Percentiles rank a stretch among this genome's conserved stretches.
phyloP scores from a whole-genome alignment of 192 early-diverging fungal genomes.

The Entomortierella beljakovae region DNA sequence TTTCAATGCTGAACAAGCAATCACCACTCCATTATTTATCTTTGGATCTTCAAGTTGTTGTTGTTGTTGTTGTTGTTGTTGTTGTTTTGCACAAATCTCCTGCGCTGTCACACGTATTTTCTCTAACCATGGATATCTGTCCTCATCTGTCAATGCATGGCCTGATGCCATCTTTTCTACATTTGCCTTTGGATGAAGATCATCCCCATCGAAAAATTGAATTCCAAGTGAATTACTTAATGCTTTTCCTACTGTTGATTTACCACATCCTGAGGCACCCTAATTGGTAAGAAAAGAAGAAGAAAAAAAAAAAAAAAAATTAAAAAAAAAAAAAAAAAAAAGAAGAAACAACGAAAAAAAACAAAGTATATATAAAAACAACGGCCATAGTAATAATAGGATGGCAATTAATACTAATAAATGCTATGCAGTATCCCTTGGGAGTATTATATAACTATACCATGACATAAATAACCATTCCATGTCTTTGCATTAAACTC shows the following conservation, averaged over 20 bases:
- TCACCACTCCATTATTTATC: slow-evolving; percentile 64
- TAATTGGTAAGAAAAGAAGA: background rate
- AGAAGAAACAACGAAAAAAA: too few relatives aligned
- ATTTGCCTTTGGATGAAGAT: slow-evolving; percentile 68
- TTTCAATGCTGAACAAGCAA: slow-evolving; percentile 75
- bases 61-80: slow-evolving; percentile 13
- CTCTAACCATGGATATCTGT: slow-evolving; percentile 75
- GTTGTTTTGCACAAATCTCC: slow-evolving; percentile 27
- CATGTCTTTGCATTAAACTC: background rate
- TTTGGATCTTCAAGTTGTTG: background rate
- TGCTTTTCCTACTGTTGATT: slow-evolving; percentile 63
- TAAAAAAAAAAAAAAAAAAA: background rate
- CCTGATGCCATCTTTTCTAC: slow-evolving; percentile 75
- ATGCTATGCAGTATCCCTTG: too few relatives aligned
- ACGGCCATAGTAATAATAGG: too few relatives aligned
- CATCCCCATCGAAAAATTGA: slow-evolving; percentile 73
- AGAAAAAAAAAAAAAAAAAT: background rate
- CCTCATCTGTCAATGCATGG: slow-evolving; percentile 68
- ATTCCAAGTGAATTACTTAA: slow-evolving; percentile 56
- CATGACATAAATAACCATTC: background rate
- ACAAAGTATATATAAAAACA: background rate
- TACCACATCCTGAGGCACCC: slow-evolving; percentile 76
- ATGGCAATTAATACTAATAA: too few relatives aligned
- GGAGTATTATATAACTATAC: background rate
- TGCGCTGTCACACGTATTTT: slow-evolving; percentile 58